phyloP scores from a whole-genome alignment of 352 stramenopile species.

The Phytophthora litchii region DNA sequence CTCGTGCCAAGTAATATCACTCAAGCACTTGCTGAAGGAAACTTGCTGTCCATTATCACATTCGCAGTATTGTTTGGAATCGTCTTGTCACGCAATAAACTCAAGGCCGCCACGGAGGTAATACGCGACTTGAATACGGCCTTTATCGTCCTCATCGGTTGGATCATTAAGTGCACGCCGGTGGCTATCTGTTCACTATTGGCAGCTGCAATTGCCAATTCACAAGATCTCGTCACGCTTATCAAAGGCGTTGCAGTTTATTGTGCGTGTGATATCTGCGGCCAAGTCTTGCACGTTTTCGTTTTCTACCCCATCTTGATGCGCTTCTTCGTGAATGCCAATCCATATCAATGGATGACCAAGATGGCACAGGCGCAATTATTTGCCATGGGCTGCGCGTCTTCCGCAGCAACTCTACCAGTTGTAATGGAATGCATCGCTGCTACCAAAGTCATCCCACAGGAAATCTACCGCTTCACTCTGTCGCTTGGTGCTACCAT shows the following conservation, averaged over 20 bases:
- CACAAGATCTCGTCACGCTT: constrained; percentile 29
- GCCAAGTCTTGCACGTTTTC: background rate
- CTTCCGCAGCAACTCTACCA: too few relatives aligned
- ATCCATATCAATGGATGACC: too few relatives aligned
- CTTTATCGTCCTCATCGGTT: constrained; percentile 55
- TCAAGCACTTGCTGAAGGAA: background rate
- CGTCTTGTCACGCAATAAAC: constrained; percentile 1
- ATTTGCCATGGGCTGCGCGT: too few relatives aligned
- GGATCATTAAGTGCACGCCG: constrained; percentile 50
- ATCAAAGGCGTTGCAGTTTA: background rate
- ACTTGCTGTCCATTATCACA: constrained; percentile 3
- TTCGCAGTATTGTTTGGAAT: constrained; percentile 1
- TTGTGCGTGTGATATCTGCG: too few relatives aligned
- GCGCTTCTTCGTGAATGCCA: too few relatives aligned
- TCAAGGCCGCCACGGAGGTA: constrained; percentile 28
- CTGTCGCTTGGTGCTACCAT: too few relatives aligned
- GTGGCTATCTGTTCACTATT: constrained; percentile 73
- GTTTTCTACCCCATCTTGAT: too few relatives aligned
- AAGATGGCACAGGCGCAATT: too few relatives aligned
- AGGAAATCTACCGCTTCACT: too few relatives aligned
- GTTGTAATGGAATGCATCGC: too few relatives aligned
- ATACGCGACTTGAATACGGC: constrained; percentile 48
- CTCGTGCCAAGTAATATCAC: constrained; percentile 6
- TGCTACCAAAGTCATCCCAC: too few relatives aligned
- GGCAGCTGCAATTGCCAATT: constrained; percentile 51